Conservation (phyloP, 345 rosid species). For the Eucalyptus pauciflora region DNA sequence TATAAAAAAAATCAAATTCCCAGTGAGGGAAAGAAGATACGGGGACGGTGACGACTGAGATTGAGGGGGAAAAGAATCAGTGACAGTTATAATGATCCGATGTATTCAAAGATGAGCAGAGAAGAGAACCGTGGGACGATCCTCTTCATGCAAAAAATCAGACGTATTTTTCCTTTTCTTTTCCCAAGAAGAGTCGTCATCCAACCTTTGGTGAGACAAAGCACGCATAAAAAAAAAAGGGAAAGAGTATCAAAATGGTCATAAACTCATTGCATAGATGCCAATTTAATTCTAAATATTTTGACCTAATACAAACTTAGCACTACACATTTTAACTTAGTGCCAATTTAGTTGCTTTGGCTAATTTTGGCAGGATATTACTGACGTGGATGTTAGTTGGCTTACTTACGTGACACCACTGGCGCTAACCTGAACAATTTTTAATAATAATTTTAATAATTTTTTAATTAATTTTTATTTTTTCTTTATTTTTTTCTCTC, state of each 20-base stretch:
- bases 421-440: fast-evolving
- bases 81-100: not conserved
- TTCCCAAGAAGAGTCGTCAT: not conserved
- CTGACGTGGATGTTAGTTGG: fast-evolving
- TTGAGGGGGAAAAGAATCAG: not conserved
- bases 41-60: not conserved
- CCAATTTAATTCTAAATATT: fast-evolving
- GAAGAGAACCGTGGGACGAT: not conserved
- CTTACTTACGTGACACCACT: fast-evolving
- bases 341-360: fast-evolving
- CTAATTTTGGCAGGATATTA: no score
- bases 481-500: no score
- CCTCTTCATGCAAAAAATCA: not conserved
- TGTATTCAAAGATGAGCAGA: not conserved
- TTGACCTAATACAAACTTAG: fast-evolving
- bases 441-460: no score
- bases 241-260: no score
- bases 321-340: no score
- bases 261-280: no score
- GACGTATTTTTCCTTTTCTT: not conserved
- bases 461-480: fast-evolving
- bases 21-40: not conserved
- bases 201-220: not conserved
- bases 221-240: fast-evolving
- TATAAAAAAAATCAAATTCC: not conserved